These are phyloP conservation scores for Starmerella roubikii DNA, from an alignment of 805 yeast genomes.

Conservation along the genomic window DNA sequence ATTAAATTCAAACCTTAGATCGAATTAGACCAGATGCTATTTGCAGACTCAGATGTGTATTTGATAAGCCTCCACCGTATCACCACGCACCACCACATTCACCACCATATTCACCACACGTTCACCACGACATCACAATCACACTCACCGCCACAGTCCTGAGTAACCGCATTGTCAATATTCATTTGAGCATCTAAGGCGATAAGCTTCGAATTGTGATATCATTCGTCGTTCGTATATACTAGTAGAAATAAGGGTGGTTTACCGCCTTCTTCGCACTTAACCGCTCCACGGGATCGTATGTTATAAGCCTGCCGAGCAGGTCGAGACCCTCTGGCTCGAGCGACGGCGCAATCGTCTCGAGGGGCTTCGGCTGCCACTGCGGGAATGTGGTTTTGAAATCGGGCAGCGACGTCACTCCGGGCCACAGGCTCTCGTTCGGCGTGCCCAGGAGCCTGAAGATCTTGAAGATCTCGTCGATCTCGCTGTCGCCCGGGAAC, in stretches of 20 bases:
- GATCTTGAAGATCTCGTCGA: conserved; percentile 89
- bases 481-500: conserved; percentile 95
- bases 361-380: conserved; percentile 63
- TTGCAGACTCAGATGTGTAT: too few relatives aligned
- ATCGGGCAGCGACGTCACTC: conserved; percentile 79
- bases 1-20: too few relatives aligned
- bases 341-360: conserved; percentile 58
- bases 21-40: too few relatives aligned
- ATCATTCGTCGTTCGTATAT: neutral
- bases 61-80: too few relatives aligned
- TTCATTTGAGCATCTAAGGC: too few relatives aligned
- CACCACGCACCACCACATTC: too few relatives aligned
- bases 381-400: conserved; percentile 87
- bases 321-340: conserved; percentile 77
- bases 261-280: conserved; percentile 84
- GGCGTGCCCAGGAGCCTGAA: conserved; percentile 92
- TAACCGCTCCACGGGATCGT: conserved; percentile 87
- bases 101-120: too few relatives aligned
- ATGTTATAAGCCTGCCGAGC: conserved; percentile 58
- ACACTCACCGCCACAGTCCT: neutral
- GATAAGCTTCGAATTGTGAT: too few relatives aligned
- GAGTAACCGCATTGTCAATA: neutral
- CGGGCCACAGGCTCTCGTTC: conserved; percentile 87
- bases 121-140: too few relatives aligned
- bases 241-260: conserved; percentile 60